Evolutionary conservation across 345 rosid genomes (phyloP), one percentile per base, ranked within the genome.

Genomic region (Hibiscus tridactylites): DNA sequence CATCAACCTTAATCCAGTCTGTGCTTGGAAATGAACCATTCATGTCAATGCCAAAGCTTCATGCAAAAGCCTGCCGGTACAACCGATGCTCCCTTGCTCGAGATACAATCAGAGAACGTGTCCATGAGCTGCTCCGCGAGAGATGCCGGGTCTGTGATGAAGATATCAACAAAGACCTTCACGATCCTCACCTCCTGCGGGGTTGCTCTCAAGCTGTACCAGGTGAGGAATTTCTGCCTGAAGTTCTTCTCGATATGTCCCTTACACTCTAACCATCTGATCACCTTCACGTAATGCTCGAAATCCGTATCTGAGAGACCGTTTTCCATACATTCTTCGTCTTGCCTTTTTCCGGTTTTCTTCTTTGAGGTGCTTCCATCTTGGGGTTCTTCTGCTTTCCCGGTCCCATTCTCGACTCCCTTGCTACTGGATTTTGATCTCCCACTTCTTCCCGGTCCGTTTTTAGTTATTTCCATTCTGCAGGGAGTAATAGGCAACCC

Each of bases 181-280:
- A 95, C 99, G 50, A 92, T 66, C 82, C 90, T 82, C 8, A 86
- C 80, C 86, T 92, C 98, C 74, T 86, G 87, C 49, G 85, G 74
- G 39, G 87, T 88, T 60, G 99, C 98, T 80, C 92, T 84, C 77
- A 92, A 80, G 88, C 96, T 87, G 73, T 89, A 95, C 99, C 99
- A 95, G 21, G 97, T 89, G 77, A 96, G 81, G 81, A 96, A 92
- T 78, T 89, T 92, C 89, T 96, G 93, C 79, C 98, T 79, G 65
- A 96, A 96, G 76, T 85, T 90, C 87, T 81, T 96, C 77, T 91
- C 98, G 3, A 96, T 87, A 77, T 96, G 96, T 33, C 99, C 98
- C 73, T 85, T 80, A 46, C 94, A 71, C 77, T 96, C 96, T 75
- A 96, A 73, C 84, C 91, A 80, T 77, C 97, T 84, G 67, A 92